phyloP scores from a whole-genome alignment of 83 land plant genomes.

The Larix sibirica region DNA sequence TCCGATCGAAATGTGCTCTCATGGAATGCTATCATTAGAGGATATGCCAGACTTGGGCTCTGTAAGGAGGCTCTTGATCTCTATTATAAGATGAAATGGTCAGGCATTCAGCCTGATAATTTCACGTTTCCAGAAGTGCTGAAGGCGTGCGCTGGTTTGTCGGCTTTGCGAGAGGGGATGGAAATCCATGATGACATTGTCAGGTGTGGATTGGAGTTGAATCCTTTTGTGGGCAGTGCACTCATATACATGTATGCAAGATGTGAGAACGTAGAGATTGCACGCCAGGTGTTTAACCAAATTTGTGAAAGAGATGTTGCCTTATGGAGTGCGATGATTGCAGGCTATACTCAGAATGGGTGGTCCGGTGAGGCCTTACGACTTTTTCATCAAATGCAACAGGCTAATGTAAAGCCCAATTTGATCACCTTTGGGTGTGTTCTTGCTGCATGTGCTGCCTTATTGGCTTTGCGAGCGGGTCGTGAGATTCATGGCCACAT shows the following conservation, averaged over 20 bases:
- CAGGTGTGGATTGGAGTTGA: constrained; percentile 34
- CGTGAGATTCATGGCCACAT: constrained; percentile 15
- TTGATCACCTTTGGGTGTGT: constrained; percentile 52
- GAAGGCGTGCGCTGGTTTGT: constrained; percentile 29
- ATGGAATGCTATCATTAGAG: constrained; percentile 36
- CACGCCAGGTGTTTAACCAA: constrained; percentile 20
- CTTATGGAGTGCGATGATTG: constrained; percentile 68
- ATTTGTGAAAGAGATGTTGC: constrained; percentile 9
- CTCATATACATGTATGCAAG: constrained; percentile 46
- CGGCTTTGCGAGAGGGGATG: constrained; percentile 21
- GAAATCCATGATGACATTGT: constrained; percentile 30
- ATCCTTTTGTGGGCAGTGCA: constrained; percentile 47
- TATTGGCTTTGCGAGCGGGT: constrained; percentile 31
- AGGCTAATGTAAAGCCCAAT: constrained; percentile 35
- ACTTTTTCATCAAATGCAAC: constrained; percentile 54
- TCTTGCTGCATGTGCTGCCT: constrained; percentile 43
- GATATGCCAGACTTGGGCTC: constrained; percentile 17
- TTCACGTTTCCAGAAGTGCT: constrained; percentile 34
- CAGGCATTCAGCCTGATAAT: constrained; percentile 25
- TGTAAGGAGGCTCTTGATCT: constrained; percentile 24
- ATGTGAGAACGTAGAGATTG: constrained; percentile 24
- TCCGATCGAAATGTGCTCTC: constrained; percentile 13
- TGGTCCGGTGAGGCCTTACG: constrained; percentile 33
- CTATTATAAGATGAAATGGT: constrained; percentile 23
- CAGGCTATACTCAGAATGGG: constrained; percentile 44